These are phyloP conservation scores for Colletotrichum paranaense DNA, from an alignment of 2,329 filamentous ascomycete genomes.

Conservation along the genomic window DNA sequence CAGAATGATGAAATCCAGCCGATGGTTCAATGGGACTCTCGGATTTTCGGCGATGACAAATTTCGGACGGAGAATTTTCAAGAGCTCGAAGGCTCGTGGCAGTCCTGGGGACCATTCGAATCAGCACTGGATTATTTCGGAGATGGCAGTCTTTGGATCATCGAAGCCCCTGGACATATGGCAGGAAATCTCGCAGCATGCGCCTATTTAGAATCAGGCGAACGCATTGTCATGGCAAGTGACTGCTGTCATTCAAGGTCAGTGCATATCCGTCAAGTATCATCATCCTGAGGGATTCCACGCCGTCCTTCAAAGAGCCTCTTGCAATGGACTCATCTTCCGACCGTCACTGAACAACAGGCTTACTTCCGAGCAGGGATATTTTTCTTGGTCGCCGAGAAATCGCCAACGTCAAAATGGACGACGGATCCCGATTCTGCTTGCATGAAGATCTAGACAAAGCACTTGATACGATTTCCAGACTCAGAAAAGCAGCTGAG, in stretches of 20 bases:
- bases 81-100: background rate
- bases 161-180: background rate
- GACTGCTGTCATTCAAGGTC: background rate
- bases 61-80: background rate
- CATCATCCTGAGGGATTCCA: background rate
- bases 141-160: background rate
- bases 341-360: background rate
- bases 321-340: background rate
- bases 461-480: background rate
- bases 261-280: background rate
- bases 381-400: background rate
- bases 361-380: background rate
- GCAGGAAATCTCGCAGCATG: background rate
- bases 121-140: background rate
- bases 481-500: background rate
- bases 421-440: background rate
- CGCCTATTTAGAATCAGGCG: background rate
- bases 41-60: background rate
- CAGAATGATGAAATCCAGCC: background rate
- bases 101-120: background rate
- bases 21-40: background rate
- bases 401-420: background rate
- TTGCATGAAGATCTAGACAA: background rate
- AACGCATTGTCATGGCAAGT: background rate
- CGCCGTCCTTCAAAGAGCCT: background rate